A percentile compares a stretch with the other conserved stretches of the same genome.
Evolutionary conservation across 148 eudicot species (phyloP).

Genomic region (Limonium bicolor): DNA sequence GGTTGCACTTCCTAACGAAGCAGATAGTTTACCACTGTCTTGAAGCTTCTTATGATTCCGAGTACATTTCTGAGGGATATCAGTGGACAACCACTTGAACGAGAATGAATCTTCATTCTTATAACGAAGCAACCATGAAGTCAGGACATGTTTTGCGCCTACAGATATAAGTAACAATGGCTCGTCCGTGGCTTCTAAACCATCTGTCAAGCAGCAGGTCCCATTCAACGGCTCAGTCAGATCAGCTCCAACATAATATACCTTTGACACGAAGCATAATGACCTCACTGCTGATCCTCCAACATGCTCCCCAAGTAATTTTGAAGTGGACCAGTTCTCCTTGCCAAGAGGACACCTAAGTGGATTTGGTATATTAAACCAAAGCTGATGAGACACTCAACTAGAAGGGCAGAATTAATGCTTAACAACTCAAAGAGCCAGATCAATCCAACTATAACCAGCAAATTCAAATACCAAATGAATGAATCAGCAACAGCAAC

Average conservation of each 20-base stretch:
- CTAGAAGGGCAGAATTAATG: too few species aligned
- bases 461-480: too few species aligned
- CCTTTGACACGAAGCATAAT: conserved; percentile 57
- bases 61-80: conserved; percentile 58
- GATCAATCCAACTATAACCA: too few species aligned
- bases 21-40: too few species aligned
- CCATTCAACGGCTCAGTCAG: conserved; percentile 15
- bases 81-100: conserved; percentile 93
- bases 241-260: conserved; percentile 28
- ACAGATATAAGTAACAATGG: conserved; percentile 69
- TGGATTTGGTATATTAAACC: neutral
- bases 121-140: conserved; percentile 67
- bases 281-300: conserved; percentile 99
- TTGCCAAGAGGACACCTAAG: conserved; percentile 46
- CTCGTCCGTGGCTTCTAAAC: conserved; percentile 27
- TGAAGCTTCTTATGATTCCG: conserved; percentile 19
- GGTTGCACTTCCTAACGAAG: conserved; percentile 10
- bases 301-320: conserved; percentile 92
- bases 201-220: conserved; percentile 6
- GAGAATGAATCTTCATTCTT: conserved; percentile 25
- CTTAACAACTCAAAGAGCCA: too few species aligned
- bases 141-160: conserved; percentile 89
- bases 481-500: too few species aligned
- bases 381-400: too few species aligned
- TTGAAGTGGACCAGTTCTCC: conserved; percentile 61